These are phyloP conservation scores for Taxillus chinensis DNA, from an alignment of 164 flowering plant genomes.

Conservation along the genomic window DNA sequence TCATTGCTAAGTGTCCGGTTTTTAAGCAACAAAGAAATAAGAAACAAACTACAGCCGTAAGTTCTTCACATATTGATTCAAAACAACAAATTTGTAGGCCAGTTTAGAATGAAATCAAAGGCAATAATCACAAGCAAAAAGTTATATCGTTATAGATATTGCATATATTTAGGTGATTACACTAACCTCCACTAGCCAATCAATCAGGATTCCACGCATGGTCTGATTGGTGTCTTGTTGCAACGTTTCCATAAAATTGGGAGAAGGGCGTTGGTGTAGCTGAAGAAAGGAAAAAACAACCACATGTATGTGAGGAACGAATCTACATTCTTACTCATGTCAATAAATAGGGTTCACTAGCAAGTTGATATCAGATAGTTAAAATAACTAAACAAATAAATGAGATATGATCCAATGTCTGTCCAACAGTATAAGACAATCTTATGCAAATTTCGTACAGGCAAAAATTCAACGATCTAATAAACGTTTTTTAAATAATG, in stretches of 20 bases:
- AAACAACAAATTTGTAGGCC: no score
- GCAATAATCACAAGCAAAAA: no score
- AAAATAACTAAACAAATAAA: no score
- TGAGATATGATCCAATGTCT: no score
- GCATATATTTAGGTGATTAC: background rate
- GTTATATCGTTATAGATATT: no score
- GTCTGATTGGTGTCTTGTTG: constrained; percentile 2
- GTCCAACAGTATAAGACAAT: background rate
- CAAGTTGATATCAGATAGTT: no score
- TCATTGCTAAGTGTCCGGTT: background rate
- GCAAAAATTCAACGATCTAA: background rate
- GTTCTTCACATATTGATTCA: no score
- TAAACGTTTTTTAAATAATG: background rate
- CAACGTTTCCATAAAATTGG: constrained; percentile 4
- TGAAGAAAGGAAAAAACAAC: background rate
- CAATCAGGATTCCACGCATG: constrained; percentile 6
- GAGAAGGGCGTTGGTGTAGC: background rate
- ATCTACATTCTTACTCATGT: no score
- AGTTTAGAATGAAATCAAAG: no score
- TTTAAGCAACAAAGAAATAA: background rate
- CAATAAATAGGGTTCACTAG: no score
- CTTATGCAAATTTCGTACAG: background rate
- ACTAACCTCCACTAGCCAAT: constrained; percentile 6
- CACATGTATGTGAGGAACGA: background rate
- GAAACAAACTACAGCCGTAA: background rate